Conservation (phyloP, 139 green algal species). For the Edaphochlamys debaryana region DNA sequence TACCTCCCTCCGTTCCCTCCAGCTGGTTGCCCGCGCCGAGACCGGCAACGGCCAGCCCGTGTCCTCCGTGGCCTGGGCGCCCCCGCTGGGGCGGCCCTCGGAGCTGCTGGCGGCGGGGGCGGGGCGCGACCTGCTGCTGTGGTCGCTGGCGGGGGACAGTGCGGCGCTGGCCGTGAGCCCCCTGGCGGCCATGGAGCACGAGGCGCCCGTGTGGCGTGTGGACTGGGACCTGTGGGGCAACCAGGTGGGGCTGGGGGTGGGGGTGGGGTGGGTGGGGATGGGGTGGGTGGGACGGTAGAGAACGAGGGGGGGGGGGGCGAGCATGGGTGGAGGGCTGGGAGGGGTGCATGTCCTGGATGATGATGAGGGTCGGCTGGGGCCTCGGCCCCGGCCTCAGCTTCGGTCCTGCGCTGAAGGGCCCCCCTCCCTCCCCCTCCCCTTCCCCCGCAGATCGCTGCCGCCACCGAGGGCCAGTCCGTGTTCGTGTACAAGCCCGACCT, state of each 20-base stretch:
- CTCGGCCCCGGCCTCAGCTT: no score
- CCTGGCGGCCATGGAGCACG: constrained; percentile 29
- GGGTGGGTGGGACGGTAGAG: no score
- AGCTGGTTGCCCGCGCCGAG: not conserved
- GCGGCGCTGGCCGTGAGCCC: not conserved
- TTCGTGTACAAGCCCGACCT: constrained; percentile 49
- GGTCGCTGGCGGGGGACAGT: constrained; percentile 41
- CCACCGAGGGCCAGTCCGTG: constrained; percentile 42
- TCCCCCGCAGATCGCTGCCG: no score
- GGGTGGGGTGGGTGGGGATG: no score
- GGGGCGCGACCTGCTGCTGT: constrained; percentile 47
- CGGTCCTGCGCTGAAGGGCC: no score
- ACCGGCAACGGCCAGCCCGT: constrained; percentile 6
- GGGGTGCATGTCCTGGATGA: no score
- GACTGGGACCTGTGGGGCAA: constrained; percentile 61
- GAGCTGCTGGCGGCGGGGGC: constrained; percentile 53
- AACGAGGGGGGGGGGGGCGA: no score
- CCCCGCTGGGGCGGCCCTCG: constrained; percentile 44
- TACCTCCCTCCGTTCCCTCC: not conserved
- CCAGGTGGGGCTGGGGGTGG: no score
- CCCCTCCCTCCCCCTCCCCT: no score
- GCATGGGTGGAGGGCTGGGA: no score
- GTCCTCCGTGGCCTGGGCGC: constrained; percentile 52
- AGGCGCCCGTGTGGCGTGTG: constrained; percentile 46
- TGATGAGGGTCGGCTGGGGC: no score